These are phyloP conservation scores for Clohesyomyces aquaticus DNA, from an alignment of 495 filamentous ascomycete species.

Conservation along the genomic window DNA sequence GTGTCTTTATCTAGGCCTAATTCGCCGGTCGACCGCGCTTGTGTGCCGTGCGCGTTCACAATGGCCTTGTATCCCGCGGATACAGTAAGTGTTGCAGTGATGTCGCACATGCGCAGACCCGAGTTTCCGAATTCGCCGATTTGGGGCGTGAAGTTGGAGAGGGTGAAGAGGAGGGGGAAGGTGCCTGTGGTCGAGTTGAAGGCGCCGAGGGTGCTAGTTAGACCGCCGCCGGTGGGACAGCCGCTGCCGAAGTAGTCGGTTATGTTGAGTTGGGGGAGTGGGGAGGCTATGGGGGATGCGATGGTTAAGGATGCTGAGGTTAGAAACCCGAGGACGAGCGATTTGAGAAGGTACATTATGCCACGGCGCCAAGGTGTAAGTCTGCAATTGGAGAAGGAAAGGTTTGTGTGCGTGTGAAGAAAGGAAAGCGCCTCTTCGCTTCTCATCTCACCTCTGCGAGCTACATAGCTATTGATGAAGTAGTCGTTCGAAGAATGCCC, in stretches of 20 bases:
- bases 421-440: too few species aligned
- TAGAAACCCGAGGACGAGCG: too few species aligned
- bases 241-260: constrained; percentile 29
- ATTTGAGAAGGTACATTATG: too few species aligned
- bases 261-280: too few species aligned
- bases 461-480: too few species aligned
- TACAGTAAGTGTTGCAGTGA: constrained; percentile 8
- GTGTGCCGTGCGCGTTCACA: constrained; percentile 25
- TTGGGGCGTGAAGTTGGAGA: constrained; percentile 20
- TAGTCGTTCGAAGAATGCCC: too few species aligned
- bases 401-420: too few species aligned
- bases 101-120: constrained; percentile 29
- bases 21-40: constrained; percentile 15
- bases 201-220: constrained; percentile 10
- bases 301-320: too few species aligned
- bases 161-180: constrained; percentile 19
- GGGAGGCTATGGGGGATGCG: too few species aligned
- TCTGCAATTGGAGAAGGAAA: too few species aligned
- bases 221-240: constrained; percentile 23
- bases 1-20: constrained; percentile 7
- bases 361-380: too few species aligned
- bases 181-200: constrained; percentile 19
- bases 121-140: constrained; percentile 22
- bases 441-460: too few species aligned
- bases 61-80: constrained; percentile 15